A percentile compares a stretch with the other conserved stretches of the same genome.
These are phyloP conservation scores for Blastomyces gilchristii DNA, from an alignment of 2,329 filamentous ascomycete species.

Conservation along the genomic window DNA sequence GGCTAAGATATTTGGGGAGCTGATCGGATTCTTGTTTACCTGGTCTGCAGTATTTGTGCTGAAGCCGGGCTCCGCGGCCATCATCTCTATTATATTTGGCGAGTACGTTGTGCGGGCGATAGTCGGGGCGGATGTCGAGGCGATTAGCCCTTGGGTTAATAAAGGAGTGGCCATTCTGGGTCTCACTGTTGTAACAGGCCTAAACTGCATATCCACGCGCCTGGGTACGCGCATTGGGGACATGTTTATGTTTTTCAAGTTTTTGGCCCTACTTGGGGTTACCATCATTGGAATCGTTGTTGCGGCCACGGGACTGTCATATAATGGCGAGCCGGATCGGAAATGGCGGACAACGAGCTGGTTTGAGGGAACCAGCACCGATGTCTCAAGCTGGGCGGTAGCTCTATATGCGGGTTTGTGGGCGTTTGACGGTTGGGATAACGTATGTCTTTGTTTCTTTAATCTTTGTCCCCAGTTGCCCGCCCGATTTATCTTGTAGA, in stretches of 20 bases:
- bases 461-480: neutral
- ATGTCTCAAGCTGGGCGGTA: constrained; percentile 80
- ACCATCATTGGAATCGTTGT: constrained; percentile 84
- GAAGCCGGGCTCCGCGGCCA: constrained; percentile 86
- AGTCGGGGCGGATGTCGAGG: constrained; percentile 74
- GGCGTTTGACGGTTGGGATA: constrained; percentile 99
- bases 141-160: constrained; percentile 75
- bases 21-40: constrained; percentile 86
- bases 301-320: constrained; percentile 72
- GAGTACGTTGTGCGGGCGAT: constrained; percentile 88
- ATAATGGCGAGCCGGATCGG: constrained; percentile 60
- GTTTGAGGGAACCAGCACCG: constrained; percentile 76
- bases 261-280: constrained; percentile 76
- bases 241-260: constrained; percentile 94
- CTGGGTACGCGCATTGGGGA: constrained; percentile 81
- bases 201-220: constrained; percentile 87
- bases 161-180: constrained; percentile 76
- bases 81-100: constrained; percentile 95
- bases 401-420: constrained; percentile 91
- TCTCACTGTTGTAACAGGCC: constrained; percentile 62
- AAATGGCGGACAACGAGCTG: constrained; percentile 83
- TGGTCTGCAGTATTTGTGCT: constrained; percentile 92
- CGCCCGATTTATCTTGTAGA: neutral
- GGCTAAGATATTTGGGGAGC: constrained; percentile 90
- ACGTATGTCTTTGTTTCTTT: constrained; percentile 49